A percentile compares a stretch with the other conserved stretches of the same genome.
Evolutionary conservation across 768 basidiomycete species (phyloP).

Genomic region (Auricularia sp.): DNA sequence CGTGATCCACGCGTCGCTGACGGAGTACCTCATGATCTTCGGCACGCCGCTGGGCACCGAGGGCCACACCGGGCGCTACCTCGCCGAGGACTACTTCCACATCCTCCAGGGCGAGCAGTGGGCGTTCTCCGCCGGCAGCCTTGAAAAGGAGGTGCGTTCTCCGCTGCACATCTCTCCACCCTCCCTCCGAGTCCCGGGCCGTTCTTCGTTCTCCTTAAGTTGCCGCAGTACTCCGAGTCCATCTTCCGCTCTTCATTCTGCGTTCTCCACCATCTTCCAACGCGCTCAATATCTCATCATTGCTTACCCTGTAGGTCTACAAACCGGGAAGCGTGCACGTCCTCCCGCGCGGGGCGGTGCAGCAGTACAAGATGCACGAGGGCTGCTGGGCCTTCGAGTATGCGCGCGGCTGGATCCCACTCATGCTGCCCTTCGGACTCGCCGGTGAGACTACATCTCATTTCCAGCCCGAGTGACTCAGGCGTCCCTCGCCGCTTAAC

Average conservation of each 20-base stretch:
- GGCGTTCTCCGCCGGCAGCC: slow-evolving; percentile 73
- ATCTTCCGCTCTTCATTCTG: too few relatives aligned
- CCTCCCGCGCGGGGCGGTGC: slow-evolving; percentile 70
- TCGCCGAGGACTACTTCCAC: slow-evolving; percentile 96
- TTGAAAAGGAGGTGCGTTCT: slow-evolving; percentile 60
- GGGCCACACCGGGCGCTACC: slow-evolving; percentile 88
- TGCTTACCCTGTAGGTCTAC: slow-evolving; percentile 36
- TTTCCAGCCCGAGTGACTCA: too few relatives aligned
- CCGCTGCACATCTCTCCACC: too few relatives aligned
- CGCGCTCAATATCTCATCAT: too few relatives aligned
- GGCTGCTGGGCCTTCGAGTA: slow-evolving; percentile 95
- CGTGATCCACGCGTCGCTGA: slow-evolving; percentile 93
- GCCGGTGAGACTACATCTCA: too few relatives aligned
- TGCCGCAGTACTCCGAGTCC: too few relatives aligned
- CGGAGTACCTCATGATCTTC: slow-evolving; percentile 94
- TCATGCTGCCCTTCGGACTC: slow-evolving; percentile 92
- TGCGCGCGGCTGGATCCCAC: slow-evolving; percentile 92
- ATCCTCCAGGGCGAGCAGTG: slow-evolving; percentile 92
- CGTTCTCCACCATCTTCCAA: too few relatives aligned
- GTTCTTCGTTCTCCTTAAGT: too few relatives aligned
- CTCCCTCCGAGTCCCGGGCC: too few relatives aligned
- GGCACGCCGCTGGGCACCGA: slow-evolving; percentile 96
- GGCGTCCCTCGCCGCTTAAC: too few relatives aligned
- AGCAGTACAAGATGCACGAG: slow-evolving; percentile 97
- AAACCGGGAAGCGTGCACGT: slow-evolving; percentile 75